phyloP scores from a whole-genome alignment of 169 alveolate genomes.

The Plasmodium gallinaceum region DNA sequence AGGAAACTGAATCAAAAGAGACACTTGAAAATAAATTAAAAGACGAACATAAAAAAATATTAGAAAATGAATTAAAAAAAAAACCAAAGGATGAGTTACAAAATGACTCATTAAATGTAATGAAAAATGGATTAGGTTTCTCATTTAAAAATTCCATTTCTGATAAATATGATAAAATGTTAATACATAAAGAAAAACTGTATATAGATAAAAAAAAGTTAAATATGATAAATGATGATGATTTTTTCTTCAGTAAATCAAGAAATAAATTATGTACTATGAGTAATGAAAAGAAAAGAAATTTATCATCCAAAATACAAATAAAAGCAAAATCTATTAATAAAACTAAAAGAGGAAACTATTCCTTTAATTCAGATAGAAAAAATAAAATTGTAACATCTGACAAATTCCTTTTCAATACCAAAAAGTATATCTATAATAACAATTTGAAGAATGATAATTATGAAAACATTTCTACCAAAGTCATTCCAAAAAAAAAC shows the following conservation, averaged over 20 bases:
- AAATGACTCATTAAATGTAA: no score
- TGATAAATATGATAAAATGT: no score
- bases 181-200: no score
- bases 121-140: no score
- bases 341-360: conserved; percentile 11
- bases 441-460: neutral
- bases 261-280: no score
- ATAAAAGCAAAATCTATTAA: neutral
- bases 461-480: neutral
- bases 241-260: neutral
- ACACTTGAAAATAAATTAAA: no score
- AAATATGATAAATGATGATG: neutral
- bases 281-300: conserved; percentile 3
- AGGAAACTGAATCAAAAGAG: no score
- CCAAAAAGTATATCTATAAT: neutral
- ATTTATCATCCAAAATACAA: neutral
- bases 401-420: neutral
- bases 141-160: no score
- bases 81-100: no score
- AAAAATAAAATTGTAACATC: conserved; percentile 17
- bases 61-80: no score
- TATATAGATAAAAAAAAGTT: neutral
- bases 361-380: neutral
- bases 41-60: no score
- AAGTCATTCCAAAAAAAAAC: neutral